phyloP scores from a whole-genome alignment of 208 protist genomes.

The Wallacemonas sp. region DNA sequence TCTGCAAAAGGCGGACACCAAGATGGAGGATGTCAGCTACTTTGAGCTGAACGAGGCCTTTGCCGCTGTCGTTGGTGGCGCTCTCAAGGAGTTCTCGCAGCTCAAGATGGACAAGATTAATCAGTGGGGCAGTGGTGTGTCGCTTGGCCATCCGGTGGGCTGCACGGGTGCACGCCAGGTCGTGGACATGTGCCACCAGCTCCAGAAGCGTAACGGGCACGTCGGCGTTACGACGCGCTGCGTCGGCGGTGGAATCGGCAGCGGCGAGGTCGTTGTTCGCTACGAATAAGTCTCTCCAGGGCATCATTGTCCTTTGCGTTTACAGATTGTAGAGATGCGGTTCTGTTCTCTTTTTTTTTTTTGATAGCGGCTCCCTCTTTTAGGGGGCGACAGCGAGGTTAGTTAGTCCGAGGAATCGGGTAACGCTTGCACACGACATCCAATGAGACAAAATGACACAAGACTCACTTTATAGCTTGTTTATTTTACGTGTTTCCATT shows the following conservation, averaged over 20 bases:
- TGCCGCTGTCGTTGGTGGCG: constrained; percentile 91
- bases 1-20: constrained; percentile 50
- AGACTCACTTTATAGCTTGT: background rate
- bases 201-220: constrained; percentile 42
- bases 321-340: background rate
- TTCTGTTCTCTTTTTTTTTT: constrained; percentile 22
- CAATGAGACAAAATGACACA: no score
- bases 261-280: constrained; percentile 80
- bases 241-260: constrained; percentile 95
- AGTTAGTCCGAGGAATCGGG: no score
- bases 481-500: background rate
- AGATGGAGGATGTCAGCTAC: constrained; percentile 75
- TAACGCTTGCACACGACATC: no score
- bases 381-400: no score
- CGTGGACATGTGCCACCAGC: constrained; percentile 73
- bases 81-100: constrained; percentile 74
- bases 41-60: constrained; percentile 98
- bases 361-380: background rate
- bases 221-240: constrained; percentile 92
- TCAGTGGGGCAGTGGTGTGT: constrained; percentile 93
- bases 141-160: constrained; percentile 95
- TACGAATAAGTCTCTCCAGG: constrained; percentile 24
- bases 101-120: constrained; percentile 90
- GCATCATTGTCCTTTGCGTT: background rate
- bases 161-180: constrained; percentile 90